Percentiles rank a stretch among this genome's conserved stretches.
Conservation (phyloP, 2,329 filamentous ascomycete species). For the Macrophomina phaseolina region DNA sequence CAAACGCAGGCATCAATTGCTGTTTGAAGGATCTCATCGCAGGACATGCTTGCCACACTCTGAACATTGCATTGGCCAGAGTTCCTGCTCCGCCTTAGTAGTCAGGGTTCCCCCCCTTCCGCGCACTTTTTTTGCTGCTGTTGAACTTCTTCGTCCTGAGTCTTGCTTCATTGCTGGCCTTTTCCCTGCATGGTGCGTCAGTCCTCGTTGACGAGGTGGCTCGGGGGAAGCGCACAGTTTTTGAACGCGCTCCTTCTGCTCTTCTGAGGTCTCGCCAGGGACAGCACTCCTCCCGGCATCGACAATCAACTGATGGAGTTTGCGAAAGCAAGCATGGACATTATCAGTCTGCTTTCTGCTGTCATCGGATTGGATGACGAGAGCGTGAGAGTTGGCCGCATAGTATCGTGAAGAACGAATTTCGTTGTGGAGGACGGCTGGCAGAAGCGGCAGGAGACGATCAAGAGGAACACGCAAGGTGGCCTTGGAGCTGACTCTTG, state of each 20-base stretch:
- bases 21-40: neutral
- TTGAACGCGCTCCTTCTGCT: slow-evolving; percentile 61
- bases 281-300: slow-evolving; percentile 58
- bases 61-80: neutral
- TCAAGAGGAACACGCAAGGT: slow-evolving; percentile 64
- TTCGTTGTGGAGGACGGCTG: slow-evolving; percentile 57
- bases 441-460: slow-evolving; percentile 60
- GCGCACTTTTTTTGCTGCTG: slow-evolving; percentile 65
- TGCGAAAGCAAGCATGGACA: slow-evolving; percentile 63
- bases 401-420: slow-evolving; percentile 62
- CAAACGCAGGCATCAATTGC: slow-evolving; percentile 11
- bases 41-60: neutral
- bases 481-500: slow-evolving; percentile 70
- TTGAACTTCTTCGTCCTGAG: slow-evolving; percentile 65
- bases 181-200: slow-evolving; percentile 52
- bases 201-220: slow-evolving; percentile 28
- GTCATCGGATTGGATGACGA: slow-evolving; percentile 69
- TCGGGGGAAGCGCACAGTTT: slow-evolving; percentile 51
- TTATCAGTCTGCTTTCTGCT: slow-evolving; percentile 67
- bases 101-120: slow-evolving; percentile 45
- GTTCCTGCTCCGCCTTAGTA: neutral
- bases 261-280: slow-evolving; percentile 65
- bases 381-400: slow-evolving; percentile 57
- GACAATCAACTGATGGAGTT: slow-evolving; percentile 61
- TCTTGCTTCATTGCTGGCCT: slow-evolving; percentile 62